Percentiles rank a stretch among this genome's conserved stretches.
These are phyloP conservation scores for Spergularia bocconei DNA, from an alignment of 148 eudicot species.

Conservation along the genomic window DNA sequence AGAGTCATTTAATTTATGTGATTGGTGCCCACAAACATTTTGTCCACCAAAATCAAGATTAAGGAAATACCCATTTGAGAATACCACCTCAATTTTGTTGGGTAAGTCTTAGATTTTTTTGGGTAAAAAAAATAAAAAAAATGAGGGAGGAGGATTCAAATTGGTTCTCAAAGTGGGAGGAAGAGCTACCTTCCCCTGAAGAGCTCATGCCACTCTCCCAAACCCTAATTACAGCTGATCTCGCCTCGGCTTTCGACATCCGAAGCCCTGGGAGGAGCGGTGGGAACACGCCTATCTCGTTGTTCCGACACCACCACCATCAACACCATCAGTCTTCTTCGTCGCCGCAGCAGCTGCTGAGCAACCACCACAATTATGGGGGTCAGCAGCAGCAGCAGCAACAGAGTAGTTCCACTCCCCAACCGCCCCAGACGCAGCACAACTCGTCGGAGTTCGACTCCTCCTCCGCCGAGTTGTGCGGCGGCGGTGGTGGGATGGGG, in stretches of 20 bases:
- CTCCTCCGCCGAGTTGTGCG: constrained; percentile 44
- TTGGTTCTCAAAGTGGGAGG: constrained; percentile 93
- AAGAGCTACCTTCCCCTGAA: constrained; percentile 72
- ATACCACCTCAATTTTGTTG: constrained; percentile 23
- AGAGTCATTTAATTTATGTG: background rate
- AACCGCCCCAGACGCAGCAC: constrained; percentile 34
- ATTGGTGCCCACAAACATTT: constrained; percentile 15
- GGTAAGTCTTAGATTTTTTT: constrained; percentile 23
- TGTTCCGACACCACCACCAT: constrained; percentile 24
- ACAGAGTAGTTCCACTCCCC: constrained; percentile 23
- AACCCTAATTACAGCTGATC: constrained; percentile 87
- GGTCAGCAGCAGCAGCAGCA: constrained; percentile 18
- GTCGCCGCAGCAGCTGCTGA: background rate
- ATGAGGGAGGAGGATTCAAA: constrained; percentile 83
- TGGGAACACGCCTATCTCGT: background rate
- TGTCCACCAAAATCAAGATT: constrained; percentile 17
- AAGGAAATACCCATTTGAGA: constrained; percentile 24
- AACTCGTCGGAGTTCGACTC: constrained; percentile 70
- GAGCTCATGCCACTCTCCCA: constrained; percentile 80
- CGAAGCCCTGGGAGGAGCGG: constrained; percentile 21
- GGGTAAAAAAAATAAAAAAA: background rate
- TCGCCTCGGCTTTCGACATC: constrained; percentile 80
- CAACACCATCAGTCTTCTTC: constrained; percentile 22
- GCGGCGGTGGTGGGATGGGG: constrained; percentile 28
- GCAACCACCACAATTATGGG: constrained; percentile 10